Conservation (phyloP, 2,329 filamentous ascomycete species). For the Talaromyces sp. region DNA sequence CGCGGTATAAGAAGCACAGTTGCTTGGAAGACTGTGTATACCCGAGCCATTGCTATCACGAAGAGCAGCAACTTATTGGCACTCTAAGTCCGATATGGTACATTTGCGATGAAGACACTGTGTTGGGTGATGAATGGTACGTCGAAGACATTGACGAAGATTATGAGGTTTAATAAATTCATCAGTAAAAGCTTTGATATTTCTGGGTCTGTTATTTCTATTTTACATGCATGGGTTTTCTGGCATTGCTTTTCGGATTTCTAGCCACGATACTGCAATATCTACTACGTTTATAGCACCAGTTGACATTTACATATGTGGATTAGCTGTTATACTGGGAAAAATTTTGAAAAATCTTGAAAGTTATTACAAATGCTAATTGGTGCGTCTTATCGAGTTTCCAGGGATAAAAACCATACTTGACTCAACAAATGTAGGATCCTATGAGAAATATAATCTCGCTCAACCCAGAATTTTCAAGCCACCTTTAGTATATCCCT, state of each 20-base stretch:
- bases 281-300: not conserved
- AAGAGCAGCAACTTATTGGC: not conserved
- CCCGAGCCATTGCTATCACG: slow-evolving; percentile 7
- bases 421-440: not conserved
- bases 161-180: not conserved
- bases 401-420: not conserved
- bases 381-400: not conserved
- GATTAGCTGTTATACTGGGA: not conserved
- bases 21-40: slow-evolving; percentile 10
- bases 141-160: not conserved
- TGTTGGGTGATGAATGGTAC: not conserved
- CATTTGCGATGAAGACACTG: not conserved
- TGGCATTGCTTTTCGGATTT: not conserved
- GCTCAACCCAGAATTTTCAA: slow-evolving; percentile 38
- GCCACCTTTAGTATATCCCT: slow-evolving; percentile 41
- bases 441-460: not conserved
- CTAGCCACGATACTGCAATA: not conserved
- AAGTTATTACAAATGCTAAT: not conserved
- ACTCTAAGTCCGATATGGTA: not conserved
- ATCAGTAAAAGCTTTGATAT: not conserved
- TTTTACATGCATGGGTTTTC: not conserved
- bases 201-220: not conserved
- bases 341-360: not conserved
- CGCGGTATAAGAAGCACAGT: not conserved
- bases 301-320: not conserved